A percentile compares a stretch with the other conserved stretches of the same genome.
Evolutionary conservation across 1,284 basidiomycete species (phyloP).

Genomic region (Ustilago curta): DNA sequence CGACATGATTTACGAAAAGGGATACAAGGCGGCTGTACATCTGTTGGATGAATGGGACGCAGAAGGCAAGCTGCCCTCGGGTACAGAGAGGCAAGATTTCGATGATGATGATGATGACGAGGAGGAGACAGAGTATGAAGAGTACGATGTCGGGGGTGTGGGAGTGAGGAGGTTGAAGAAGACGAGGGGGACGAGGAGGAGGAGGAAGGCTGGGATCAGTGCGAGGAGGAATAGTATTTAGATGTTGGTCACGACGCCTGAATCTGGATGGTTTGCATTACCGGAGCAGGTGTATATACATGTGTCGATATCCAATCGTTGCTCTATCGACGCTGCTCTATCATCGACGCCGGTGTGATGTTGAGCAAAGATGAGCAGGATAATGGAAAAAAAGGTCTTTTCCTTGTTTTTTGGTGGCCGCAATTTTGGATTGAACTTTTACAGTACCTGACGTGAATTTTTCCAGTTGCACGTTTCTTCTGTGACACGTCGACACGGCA

Average conservation of each 20-base stretch:
- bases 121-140: slow-evolving; percentile 13
- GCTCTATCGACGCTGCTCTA: too few species aligned
- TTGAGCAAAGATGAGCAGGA: too few species aligned
- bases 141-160: background rate
- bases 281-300: too few species aligned
- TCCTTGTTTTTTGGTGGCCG: background rate
- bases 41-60: slow-evolving; percentile 83
- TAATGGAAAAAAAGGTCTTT: too few species aligned
- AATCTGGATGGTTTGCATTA: too few species aligned
- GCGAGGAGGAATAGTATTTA: slow-evolving; percentile 56
- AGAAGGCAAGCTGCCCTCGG: slow-evolving; percentile 82
- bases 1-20: slow-evolving; percentile 78
- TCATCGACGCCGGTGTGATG: too few species aligned
- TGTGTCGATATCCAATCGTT: too few species aligned
- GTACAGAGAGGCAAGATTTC: slow-evolving; percentile 72
- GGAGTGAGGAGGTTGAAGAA: slow-evolving; percentile 12
- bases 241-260: too few species aligned
- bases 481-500: background rate
- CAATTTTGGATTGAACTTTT: background rate
- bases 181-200: slow-evolving; percentile 18
- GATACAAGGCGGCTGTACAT: slow-evolving; percentile 80
- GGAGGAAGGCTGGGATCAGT: slow-evolving; percentile 45
- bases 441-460: background rate
- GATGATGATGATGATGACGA: slow-evolving; percentile 21
- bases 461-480: background rate